Conservation (phyloP, 352 stramenopile species). For the Pythium periplocum region DNA sequence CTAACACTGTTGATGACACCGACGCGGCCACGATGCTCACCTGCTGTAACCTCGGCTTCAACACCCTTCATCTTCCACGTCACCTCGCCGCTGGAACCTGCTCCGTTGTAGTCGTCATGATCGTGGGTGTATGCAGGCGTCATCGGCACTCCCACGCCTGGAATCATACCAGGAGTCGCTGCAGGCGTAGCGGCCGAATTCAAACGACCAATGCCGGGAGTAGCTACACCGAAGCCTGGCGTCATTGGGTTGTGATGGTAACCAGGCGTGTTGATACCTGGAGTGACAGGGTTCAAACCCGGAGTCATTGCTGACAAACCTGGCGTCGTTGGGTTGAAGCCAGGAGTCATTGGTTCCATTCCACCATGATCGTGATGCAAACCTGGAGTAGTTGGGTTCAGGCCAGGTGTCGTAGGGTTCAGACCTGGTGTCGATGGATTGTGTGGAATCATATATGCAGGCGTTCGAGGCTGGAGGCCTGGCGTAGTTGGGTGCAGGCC, state of each 20-base stretch:
- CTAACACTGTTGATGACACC: constrained; percentile 74
- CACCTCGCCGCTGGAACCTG: constrained; percentile 47
- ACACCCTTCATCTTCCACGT: constrained; percentile 88
- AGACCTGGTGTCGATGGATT: constrained; percentile 76
- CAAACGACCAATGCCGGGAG: constrained; percentile 68
- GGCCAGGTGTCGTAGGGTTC: constrained; percentile 72
- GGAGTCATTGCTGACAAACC: constrained; percentile 75
- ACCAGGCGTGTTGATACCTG: constrained; percentile 73
- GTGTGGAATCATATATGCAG: constrained; percentile 72
- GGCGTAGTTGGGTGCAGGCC: constrained; percentile 80
- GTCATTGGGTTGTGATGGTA: constrained; percentile 88
- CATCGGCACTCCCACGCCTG: constrained; percentile 59
- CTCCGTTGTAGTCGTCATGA: constrained; percentile 31
- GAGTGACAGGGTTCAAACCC: constrained; percentile 76
- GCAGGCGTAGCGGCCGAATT: constrained; percentile 57
- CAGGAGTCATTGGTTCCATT: constrained; percentile 86
- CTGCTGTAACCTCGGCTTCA: constrained; percentile 68
- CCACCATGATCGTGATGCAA: constrained; percentile 59
- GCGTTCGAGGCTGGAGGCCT: constrained; percentile 67
- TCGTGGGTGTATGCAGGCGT: constrained; percentile 67
- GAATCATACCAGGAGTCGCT: constrained; percentile 71
- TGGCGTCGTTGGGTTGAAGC: constrained; percentile 83
- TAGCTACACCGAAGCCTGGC: constrained; percentile 72
- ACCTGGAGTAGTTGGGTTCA: constrained; percentile 72
- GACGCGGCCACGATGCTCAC: constrained; percentile 61